Evolutionary conservation across 257 asterid species (phyloP).

Genomic region (Parsonsia alboflavescens): DNA sequence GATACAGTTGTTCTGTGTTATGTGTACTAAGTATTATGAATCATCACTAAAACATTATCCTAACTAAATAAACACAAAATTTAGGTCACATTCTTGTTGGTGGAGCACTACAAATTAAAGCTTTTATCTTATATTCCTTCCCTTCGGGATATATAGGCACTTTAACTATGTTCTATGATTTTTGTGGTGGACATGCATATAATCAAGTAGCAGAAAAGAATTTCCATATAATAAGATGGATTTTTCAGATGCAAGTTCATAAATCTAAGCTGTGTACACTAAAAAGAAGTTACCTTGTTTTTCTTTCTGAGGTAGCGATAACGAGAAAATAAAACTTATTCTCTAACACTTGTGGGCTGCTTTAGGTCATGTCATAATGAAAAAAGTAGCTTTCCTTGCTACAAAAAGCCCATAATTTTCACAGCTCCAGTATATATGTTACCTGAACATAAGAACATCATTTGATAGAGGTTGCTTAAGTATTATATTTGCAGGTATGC

Average conservation of each 20-base stretch:
- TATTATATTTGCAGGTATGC: slow-evolving; percentile 62
- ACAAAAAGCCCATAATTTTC: neutral
- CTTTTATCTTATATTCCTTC: neutral
- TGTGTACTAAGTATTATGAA: neutral
- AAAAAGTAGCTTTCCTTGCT: neutral
- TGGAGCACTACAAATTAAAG: neutral
- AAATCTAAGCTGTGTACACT: too few species aligned
- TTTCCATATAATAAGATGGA: neutral
- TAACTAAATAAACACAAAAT: neutral
- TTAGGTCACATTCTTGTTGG: neutral
- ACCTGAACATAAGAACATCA: neutral
- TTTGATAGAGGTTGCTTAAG: neutral
- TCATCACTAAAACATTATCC: neutral
- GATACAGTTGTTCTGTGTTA: neutral
- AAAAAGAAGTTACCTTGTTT: neutral
- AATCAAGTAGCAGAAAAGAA: neutral
- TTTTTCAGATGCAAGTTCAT: neutral
- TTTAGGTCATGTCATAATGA: too few species aligned
- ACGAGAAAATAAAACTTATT: neutral
- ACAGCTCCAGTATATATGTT: neutral
- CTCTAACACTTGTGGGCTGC: neutral
- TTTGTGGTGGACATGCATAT: neutral
- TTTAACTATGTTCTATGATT: neutral
- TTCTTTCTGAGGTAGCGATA: neutral
- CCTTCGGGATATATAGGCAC: neutral